Conservation (phyloP, 768 basidiomycete species). For the Termitomyces sp. region DNA sequence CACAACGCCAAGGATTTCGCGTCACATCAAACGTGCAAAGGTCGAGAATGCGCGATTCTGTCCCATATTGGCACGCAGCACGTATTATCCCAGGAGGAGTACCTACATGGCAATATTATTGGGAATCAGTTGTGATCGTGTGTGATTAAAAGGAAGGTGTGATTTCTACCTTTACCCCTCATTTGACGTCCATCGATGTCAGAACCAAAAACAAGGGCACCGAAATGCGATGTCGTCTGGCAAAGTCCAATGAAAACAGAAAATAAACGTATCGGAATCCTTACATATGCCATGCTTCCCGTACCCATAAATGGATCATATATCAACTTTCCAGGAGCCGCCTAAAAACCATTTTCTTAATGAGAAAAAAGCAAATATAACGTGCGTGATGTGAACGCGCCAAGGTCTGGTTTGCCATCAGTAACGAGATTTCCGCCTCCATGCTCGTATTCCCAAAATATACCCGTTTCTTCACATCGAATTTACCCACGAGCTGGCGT, state of each 20-base stretch:
- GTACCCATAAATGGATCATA: constrained; percentile 98
- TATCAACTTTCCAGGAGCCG: constrained; percentile 82
- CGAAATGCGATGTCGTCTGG: constrained; percentile 85
- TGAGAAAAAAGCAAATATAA: not conserved
- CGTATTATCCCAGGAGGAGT: constrained; percentile 68
- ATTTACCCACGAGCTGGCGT: constrained; percentile 61
- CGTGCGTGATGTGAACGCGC: constrained; percentile 33
- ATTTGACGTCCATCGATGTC: constrained; percentile 98
- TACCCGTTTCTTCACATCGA: constrained; percentile 84
- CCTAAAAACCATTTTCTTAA: constrained; percentile 36
- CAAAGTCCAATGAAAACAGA: not conserved
- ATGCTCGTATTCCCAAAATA: constrained; percentile 98
- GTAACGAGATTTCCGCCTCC: constrained; percentile 91
- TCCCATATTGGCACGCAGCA: constrained; percentile 83
- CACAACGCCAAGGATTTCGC: constrained; percentile 82
- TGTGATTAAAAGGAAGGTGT: not conserved
- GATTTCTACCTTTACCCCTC: constrained; percentile 76
- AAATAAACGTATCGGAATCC: constrained; percentile 11
- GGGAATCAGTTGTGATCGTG: not conserved
- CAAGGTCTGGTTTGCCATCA: constrained; percentile 96
- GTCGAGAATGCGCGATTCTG: constrained; percentile 71
- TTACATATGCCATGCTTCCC: constrained; percentile 86
- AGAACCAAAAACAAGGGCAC: constrained; percentile 82
- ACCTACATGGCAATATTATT: constrained; percentile 22
- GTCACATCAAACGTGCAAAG: constrained; percentile 94